A percentile compares a stretch with the other conserved stretches of the same genome.
phyloP scores from a whole-genome alignment of 1,139 yeast species.

The Debaryomyces psychrophilus region DNA sequence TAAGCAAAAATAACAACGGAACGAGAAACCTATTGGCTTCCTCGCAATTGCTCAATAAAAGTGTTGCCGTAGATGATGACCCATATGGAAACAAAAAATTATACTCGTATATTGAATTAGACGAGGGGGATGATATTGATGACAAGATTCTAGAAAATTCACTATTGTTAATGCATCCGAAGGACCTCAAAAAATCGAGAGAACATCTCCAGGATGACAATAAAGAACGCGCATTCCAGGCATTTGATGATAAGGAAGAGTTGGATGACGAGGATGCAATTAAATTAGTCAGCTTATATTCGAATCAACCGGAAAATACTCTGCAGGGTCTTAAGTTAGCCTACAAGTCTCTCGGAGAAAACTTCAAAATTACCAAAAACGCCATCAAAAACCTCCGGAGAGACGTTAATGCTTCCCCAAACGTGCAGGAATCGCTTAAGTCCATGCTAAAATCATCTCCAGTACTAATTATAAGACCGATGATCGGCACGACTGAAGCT shows the following conservation, averaged over 20 bases:
- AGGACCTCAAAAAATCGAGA: constrained; percentile 11
- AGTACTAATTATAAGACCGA: constrained; percentile 76
- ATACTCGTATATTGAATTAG: constrained; percentile 35
- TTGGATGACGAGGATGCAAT: constrained; percentile 42
- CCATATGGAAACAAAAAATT: constrained; percentile 28
- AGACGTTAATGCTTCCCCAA: constrained; percentile 63
- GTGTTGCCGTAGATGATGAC: constrained; percentile 14
- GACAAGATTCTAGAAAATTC: constrained; percentile 15
- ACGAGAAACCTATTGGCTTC: constrained; percentile 7
- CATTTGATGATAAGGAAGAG: constrained; percentile 18
- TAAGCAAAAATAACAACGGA: constrained; percentile 7
- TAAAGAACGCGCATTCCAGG: constrained; percentile 28
- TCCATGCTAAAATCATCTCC: constrained; percentile 82
- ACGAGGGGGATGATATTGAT: constrained; percentile 25
- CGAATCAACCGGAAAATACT: constrained; percentile 77
- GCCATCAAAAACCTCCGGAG: constrained; percentile 63
- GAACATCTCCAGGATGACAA: constrained; percentile 28
- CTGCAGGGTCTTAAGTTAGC: constrained; percentile 77
- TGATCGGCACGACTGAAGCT: constrained; percentile 93
- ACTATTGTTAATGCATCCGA: constrained; percentile 19
- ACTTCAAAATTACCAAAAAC: constrained; percentile 65
- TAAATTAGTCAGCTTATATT: constrained; percentile 71
- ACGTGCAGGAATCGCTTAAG: constrained; percentile 66
- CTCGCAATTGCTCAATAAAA: constrained; percentile 5
- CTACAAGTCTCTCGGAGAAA: constrained; percentile 69